Evolutionary conservation across 495 filamentous ascomycete genomes (phyloP), one percentile per base, ranked within the genome.

Genomic region (Aspergillus baeticus): DNA sequence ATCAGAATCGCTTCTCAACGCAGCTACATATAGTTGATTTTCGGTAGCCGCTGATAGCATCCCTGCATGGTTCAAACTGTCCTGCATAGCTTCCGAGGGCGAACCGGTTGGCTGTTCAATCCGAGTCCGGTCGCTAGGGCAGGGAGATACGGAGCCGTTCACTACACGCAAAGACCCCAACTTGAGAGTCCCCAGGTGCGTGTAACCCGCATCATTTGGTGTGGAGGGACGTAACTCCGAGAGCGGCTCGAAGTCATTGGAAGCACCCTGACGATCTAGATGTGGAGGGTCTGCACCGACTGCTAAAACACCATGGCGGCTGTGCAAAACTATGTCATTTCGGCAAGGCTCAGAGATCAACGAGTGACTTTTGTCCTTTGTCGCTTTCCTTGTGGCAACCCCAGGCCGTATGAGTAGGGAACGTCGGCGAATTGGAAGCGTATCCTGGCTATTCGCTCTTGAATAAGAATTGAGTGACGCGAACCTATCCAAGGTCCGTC

Each of bases 131-230:
- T 75, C 68, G 37, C 71, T 73, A n/a, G 72, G 63, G 37, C 68
- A 75, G 2, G 78, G 76, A 14, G 76, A 80, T 21, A 60, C 57
- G 42, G 72, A 73, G 8, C 72, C 72, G 54, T 81, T 81, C 2
- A 79, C 78, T 3, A 81, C 73, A 13, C 77, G 72, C 44, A 81
- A 53, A 13, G 77, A 80, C 15, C 79, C 79, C 17, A 79, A 50
- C 38, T 75, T 76, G 21, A 81, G 64, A 2, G 75, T 74, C 31
- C 77, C 77, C 15, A 81, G 55, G 55, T 81, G 75, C n/a, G 75
- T 74, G 54, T 78, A 79, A 20, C 70, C 71, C 26, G 76, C 62
- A 43, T 73, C 74, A 20, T 56, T 64, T 14, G 79, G 79, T 39
- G 76, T 80, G 20, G 66, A 53, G 8, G 75, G 69, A 14, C 73